Evolutionary conservation across 352 stramenopile genomes (phyloP).

Genomic region (Globisporangium uncinulatum): DNA sequence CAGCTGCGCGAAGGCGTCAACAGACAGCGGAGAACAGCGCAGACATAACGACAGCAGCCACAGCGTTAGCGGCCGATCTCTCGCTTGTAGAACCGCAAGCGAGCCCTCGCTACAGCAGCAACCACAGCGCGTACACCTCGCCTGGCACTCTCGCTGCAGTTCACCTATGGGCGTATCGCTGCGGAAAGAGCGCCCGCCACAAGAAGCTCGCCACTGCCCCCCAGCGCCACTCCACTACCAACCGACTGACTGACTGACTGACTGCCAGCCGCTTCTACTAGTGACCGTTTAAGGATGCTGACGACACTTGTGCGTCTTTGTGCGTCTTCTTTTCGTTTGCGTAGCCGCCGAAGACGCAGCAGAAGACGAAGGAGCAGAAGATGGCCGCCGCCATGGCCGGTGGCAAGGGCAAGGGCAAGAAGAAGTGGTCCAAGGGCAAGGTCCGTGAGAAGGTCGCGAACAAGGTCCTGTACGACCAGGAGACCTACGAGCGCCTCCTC

Average conservation of each 20-base stretch:
- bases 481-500: slow-evolving; percentile 97
- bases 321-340: slow-evolving; percentile 3
- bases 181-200: too few species aligned
- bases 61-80: too few species aligned
- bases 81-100: too few species aligned
- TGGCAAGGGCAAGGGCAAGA: slow-evolving; percentile 98
- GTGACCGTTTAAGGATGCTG: background rate
- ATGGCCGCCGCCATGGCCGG: slow-evolving; percentile 98
- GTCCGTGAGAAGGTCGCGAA: slow-evolving; percentile 99
- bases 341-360: slow-evolving; percentile 98
- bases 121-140: too few species aligned
- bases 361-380: slow-evolving; percentile 99
- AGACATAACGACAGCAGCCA: background rate
- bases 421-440: slow-evolving; percentile 99
- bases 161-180: too few species aligned
- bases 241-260: background rate
- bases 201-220: background rate
- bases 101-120: too few species aligned
- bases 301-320: too few species aligned
- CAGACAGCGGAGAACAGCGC: background rate
- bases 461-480: slow-evolving; percentile 99
- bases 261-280: background rate
- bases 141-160: too few species aligned
- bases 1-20: background rate
- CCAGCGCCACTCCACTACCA: background rate